Conservation (phyloP, 495 filamentous ascomycete genomes). For the Xylaria nigripes region DNA sequence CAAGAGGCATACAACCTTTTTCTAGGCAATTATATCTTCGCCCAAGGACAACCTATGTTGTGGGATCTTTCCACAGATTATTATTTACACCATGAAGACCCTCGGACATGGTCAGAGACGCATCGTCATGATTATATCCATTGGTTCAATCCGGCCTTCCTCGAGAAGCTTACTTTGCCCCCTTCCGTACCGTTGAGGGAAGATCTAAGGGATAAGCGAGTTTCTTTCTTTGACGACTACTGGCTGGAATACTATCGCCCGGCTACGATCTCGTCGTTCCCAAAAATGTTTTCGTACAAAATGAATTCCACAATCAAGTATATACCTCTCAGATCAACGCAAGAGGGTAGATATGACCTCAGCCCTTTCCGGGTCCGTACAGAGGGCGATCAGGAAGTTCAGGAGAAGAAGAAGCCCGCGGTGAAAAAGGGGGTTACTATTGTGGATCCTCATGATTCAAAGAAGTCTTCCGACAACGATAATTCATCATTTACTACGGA, state of each 20-base stretch:
- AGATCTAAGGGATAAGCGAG: slow-evolving; percentile 41
- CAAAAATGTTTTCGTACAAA: slow-evolving; percentile 81
- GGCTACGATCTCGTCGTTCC: slow-evolving; percentile 70
- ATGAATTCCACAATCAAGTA: slow-evolving; percentile 82
- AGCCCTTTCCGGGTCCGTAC: slow-evolving; percentile 75
- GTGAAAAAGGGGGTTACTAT: slow-evolving; percentile 55
- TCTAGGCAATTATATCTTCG: slow-evolving; percentile 89
- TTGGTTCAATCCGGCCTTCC: slow-evolving; percentile 77
- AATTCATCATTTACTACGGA: slow-evolving; percentile 29
- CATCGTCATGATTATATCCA: slow-evolving; percentile 60
- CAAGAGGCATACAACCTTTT: slow-evolving; percentile 99
- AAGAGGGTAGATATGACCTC: slow-evolving; percentile 65
- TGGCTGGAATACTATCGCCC: slow-evolving; percentile 98
- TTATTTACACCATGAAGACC: slow-evolving; percentile 88
- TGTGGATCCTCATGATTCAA: slow-evolving; percentile 43
- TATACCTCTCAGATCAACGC: slow-evolving; percentile 62
- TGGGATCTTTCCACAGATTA: slow-evolving; percentile 96
- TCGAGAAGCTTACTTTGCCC: slow-evolving; percentile 53
- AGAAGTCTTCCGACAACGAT: slow-evolving; percentile 29
- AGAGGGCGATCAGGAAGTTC: slow-evolving; percentile 37
- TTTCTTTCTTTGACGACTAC: slow-evolving; percentile 80
- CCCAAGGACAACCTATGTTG: slow-evolving; percentile 87
- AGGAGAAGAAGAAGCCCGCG: slow-evolving; percentile 39
- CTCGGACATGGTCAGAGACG: slow-evolving; percentile 59
- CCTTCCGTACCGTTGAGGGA: slow-evolving; percentile 36